Evolutionary conservation across 2,329 filamentous ascomycete genomes (phyloP), one percentile per base, ranked within the genome.

Genomic region (Rutstroemia sp.): DNA sequence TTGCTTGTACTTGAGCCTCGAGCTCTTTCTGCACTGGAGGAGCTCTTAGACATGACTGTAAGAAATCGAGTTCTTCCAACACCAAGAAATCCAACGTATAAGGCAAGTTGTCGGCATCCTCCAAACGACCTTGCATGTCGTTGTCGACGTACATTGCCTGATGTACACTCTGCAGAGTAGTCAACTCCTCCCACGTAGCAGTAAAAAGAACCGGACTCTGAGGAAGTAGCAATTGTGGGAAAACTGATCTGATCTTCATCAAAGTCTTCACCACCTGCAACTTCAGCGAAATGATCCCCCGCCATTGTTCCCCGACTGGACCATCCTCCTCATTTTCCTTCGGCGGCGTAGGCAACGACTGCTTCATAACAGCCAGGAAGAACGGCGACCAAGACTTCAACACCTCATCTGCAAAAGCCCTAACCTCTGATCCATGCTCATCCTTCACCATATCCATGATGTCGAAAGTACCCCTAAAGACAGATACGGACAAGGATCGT

Each of bases 371-470:
- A 40, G 82, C 79, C 63, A 90, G 78, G 75, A 97, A 94, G 75
- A 96, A 96, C 4, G 92, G 89, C 60, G 89, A 86, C 94, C 94
- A 99, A 51, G 82, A 81, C 64, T 78, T 80, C 49, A 97, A 78
- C 0, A 90, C 84, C 67, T 95, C 88, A 59, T 96, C 89, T 53
- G 92, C 91, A 70, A 99, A 99, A 1, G 79, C 80, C 72, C 89
- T 94, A 59, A 97, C 90, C 55, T 89, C 89, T 57, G 81, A 80
- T 67, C 89, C 88, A 73, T 97, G 89, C 64, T 95, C 89, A 63
- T 96, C 92, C 77, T 96, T 88, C 63, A 97, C 88, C 82, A 96
- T 95, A 73, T 97, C 91, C 75, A 99, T 82, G 56, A 94, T 89
- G 69, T 97, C 91, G 70, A 99, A 95, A 73, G 90, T 96, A 49